Evolutionary conservation across 108 stramenopile genomes (phyloP), one percentile per base, ranked within the genome.

Genomic region (Skeletonema costatum): DNA sequence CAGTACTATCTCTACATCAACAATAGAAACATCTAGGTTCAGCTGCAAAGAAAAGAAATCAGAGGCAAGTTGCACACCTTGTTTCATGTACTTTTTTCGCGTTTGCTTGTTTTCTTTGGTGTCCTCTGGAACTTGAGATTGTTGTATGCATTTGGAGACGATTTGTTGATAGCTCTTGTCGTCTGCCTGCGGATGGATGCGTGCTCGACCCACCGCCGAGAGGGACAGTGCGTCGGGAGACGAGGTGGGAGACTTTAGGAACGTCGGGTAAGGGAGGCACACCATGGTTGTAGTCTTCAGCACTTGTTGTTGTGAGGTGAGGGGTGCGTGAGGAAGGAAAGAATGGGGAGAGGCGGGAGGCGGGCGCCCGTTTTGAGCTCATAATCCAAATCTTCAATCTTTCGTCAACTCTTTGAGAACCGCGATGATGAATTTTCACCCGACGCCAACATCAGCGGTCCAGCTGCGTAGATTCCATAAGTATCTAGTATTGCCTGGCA

Each of bases 61-160:
- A 17, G 77, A 81, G 10, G 92, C 86, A 86, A 93, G 83, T 2
- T 85, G 88, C 16, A 89, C 83, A 13, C 88, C 85, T 70, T 95
- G 75, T 58, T 95, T 95, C 89, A 90, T 92, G 70, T 84, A 91
- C 69, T 87, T 87, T 66, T 94, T 94, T 60, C 88, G 75, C 31
- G 83, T 58, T 66, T 91, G 85, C 48, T 88, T 89, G 25, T 82
- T 82, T 33, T 86, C 80, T 69, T 70, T 86, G 8, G 63, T 66
- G 63, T 65, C 81, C 25, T 61, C 73, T 50, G 50, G 17, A 21
- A 81, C 80, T 25, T 51, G 60, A 12, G 81, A 66, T 73, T 83
- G 87, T 48, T 82, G 42, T 4, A 77, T 38, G 69, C 80, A 87
- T 78, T 88, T 91, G 61, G 50, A 73, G 58, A 87, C 72, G 66